A percentile compares a stretch with the other conserved stretches of the same genome.
These are phyloP conservation scores for Entomortierella lignicola DNA, from an alignment of 192 early-diverging fungal species.

Conservation along the genomic window DNA sequence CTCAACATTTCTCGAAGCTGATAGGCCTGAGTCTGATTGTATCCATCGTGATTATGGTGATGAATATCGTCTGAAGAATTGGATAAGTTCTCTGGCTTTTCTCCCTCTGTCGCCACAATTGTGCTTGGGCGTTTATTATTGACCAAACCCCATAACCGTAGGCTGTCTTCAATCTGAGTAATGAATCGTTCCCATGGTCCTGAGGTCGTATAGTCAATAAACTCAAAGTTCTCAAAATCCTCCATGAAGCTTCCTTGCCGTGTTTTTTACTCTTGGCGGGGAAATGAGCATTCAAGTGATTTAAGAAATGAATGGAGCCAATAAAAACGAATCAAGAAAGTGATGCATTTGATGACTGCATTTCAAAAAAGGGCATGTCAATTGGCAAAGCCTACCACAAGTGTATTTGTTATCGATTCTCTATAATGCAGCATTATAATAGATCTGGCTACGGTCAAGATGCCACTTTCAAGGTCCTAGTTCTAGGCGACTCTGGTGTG, in stretches of 20 bases:
- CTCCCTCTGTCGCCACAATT: not conserved
- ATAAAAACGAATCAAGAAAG: not conserved
- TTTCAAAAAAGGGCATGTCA: not conserved
- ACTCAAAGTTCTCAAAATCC: constrained; percentile 79
- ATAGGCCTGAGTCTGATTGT: not conserved
- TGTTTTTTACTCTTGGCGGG: not conserved
- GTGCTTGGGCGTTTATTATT: constrained; percentile 45
- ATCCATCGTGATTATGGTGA: not conserved
- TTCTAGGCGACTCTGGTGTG: constrained; percentile 50
- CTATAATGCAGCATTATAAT: constrained; percentile 9
- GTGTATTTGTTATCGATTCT: not conserved
- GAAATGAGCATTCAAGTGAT: not conserved
- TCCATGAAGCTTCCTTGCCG: constrained; percentile 33
- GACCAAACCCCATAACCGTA: constrained; percentile 67
- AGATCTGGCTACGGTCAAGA: not conserved
- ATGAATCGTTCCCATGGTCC: constrained; percentile 78
- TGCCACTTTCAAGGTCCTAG: constrained; percentile 26
- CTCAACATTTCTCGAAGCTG: constrained; percentile 52
- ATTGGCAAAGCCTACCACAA: not conserved
- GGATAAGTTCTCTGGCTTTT: not conserved
- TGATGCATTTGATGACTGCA: not conserved
- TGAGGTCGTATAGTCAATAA: constrained; percentile 80
- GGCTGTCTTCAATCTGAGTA: constrained; percentile 71
- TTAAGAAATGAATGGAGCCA: not conserved
- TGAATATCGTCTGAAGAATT: not conserved